Conservation (phyloP, 441 rosid species). For the Corymbia calophylla region DNA sequence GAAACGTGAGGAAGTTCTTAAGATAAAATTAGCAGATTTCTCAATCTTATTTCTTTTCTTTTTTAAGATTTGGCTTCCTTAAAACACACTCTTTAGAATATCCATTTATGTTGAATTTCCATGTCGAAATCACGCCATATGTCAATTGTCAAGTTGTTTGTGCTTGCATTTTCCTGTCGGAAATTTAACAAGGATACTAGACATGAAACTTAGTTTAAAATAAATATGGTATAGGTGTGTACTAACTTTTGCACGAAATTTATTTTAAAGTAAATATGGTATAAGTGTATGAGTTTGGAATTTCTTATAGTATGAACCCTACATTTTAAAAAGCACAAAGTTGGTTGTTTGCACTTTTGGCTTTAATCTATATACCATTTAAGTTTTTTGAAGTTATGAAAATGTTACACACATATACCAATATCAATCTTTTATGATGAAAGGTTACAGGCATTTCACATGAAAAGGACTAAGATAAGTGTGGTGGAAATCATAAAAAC, state of each 20-base stretch:
- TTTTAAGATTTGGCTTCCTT: not conserved
- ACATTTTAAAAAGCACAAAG: not conserved
- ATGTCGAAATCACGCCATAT: rapidly evolving
- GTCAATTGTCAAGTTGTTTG: not conserved
- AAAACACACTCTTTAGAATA: not conserved
- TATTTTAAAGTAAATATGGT: not conserved
- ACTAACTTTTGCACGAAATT: not conserved
- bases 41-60: not conserved
- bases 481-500: not conserved
- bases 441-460: rapidly evolving
- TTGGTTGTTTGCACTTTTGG: not conserved
- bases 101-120: not conserved
- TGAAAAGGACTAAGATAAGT: not conserved
- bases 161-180: not conserved
- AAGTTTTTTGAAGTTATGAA: not conserved
- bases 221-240: not conserved
- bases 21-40: not conserved
- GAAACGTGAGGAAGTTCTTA: rapidly evolving
- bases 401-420: not conserved
- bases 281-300: not conserved
- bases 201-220: not conserved
- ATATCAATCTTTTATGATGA: not conserved
- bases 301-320: not conserved
- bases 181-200: not conserved
- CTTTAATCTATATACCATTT: not conserved